Evolutionary conservation across 1,284 basidiomycete genomes (phyloP).

Genomic region (Trichosporon inkin): DNA sequence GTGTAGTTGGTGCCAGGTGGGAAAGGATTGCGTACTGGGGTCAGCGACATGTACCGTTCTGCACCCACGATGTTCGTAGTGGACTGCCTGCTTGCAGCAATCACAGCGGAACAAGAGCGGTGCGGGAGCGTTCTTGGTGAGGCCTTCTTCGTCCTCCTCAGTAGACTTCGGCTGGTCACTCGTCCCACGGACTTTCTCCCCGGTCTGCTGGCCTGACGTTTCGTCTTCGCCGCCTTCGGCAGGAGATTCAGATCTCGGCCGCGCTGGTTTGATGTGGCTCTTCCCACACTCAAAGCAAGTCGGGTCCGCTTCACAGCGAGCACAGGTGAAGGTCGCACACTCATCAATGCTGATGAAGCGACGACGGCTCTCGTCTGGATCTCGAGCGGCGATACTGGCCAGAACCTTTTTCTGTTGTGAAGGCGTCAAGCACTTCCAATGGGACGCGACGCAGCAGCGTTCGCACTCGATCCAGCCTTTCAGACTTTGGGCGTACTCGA

Average conservation of each 20-base stretch:
- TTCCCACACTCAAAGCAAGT: constrained; percentile 71
- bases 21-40: constrained; percentile 29
- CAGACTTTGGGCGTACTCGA: constrained; percentile 57
- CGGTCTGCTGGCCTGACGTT: constrained; percentile 8
- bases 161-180: constrained; percentile 10
- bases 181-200: background rate
- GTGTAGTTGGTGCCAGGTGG: constrained; percentile 16
- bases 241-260: background rate
- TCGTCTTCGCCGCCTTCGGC: background rate
- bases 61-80: constrained; percentile 63
- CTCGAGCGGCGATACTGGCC: constrained; percentile 55
- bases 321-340: constrained; percentile 72
- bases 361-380: constrained; percentile 48
- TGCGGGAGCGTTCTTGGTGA: constrained; percentile 7
- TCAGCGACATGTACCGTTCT: background rate
- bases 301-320: constrained; percentile 67
- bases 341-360: constrained; percentile 56
- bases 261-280: constrained; percentile 9
- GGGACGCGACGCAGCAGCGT: constrained; percentile 3
- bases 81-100: constrained; percentile 71
- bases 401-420: constrained; percentile 53
- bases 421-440: constrained; percentile 58
- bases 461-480: constrained; percentile 71
- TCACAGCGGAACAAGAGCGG: constrained; percentile 69
- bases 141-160: constrained; percentile 22